Evolutionary conservation across 768 basidiomycete genomes (phyloP).

Genomic region (Leccinum fibrillosum): DNA sequence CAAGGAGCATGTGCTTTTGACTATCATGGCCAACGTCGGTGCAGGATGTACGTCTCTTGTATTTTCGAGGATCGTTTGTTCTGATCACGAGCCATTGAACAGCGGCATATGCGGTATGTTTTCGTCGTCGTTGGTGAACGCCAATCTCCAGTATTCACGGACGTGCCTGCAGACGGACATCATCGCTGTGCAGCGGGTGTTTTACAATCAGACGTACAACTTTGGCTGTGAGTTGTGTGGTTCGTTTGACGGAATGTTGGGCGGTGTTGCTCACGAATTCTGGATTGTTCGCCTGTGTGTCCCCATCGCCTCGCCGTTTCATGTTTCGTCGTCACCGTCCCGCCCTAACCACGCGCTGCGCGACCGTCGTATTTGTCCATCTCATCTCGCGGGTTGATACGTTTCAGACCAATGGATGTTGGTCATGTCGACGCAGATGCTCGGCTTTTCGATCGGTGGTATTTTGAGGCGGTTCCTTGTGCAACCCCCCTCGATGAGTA

Average conservation of each 20-base stretch:
- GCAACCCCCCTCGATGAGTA: conserved; percentile 62
- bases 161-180: conserved; percentile 52
- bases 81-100: neutral
- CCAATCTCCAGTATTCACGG: neutral
- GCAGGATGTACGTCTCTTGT: conserved; percentile 20
- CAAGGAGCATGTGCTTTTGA: conserved; percentile 69
- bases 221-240: conserved; percentile 40
- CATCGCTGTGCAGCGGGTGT: conserved; percentile 52
- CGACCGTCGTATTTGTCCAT: neutral
- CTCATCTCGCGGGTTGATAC: neutral
- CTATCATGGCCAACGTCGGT: conserved; percentile 59
- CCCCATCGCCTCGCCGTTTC: neutral
- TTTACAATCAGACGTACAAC: conserved; percentile 55
- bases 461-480: conserved; percentile 61
- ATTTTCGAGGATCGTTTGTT: neutral
- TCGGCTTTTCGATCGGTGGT: conserved; percentile 63
- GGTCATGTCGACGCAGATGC: conserved; percentile 69
- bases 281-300: too few species aligned
- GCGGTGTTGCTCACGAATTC: neutral
- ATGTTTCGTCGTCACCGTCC: neutral
- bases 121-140: neutral
- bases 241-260: neutral
- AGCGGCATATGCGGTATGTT: conserved; percentile 46
- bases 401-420: conserved; percentile 54
- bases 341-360: neutral